Evolutionary conservation across 164 flowering plant species (phyloP), one percentile per base, ranked within the genome.

Genomic region (Magnolia changhungtana): DNA sequence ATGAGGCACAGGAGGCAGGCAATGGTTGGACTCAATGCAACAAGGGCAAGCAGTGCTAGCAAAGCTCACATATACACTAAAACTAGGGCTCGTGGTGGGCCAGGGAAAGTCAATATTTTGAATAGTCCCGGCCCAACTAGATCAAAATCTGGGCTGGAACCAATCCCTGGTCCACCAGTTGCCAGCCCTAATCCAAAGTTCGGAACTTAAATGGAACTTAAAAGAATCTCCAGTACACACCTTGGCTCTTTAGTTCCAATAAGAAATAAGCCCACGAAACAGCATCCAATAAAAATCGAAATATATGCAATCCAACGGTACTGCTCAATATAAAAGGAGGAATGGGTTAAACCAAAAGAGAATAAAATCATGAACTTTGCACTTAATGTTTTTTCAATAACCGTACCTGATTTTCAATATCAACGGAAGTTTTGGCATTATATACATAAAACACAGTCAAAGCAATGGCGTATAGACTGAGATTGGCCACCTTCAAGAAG

Each of bases 261-360:
- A 80, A 83, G 91, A 86, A 95, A 95, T 73, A 95, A 71, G 63
- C 67, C 85, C 80, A 95, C 97, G 71, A 95, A 92, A 82, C 90
- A 93, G 85, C 95, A 88, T 52, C 98, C 99, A 73, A 95, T 65
- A 72, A 87, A 80, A 78, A 95, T 92, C 20, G 97, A 91, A 24
- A 81, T 11, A 81, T 89, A 93, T 68, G 97, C 99, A 81, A 95
- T 89, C 99, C 94, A 90, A 59, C 95, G 92, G 81, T 93, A 93
- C 99, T 95, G 98, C 21, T 71, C 78, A 84, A n/a, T 64, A 29
- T 2, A 76, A 29, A 69, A 14, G n/a, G 31, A 67, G 29, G 50
- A 67, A 67, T 10, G 7, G 55, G 59, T 65, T 23, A 49, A 18
- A 16, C 23, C 13, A 64, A 58, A 8, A 70, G 63, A 75, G 9